phyloP scores from a whole-genome alignment of 2,329 filamentous ascomycete genomes.

The Lasiodiplodia gonubiensis region DNA sequence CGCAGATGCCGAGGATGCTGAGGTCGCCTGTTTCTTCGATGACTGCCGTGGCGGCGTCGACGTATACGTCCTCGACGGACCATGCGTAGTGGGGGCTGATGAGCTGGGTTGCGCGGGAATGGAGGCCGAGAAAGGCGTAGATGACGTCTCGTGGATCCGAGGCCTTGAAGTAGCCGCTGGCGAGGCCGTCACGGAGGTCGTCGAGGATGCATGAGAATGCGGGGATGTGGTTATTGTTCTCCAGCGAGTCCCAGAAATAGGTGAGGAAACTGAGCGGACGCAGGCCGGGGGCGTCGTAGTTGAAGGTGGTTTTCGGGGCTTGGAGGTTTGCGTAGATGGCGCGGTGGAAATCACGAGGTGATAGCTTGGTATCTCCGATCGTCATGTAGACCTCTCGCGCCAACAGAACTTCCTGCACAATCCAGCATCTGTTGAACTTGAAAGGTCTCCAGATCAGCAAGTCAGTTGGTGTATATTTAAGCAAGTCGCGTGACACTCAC shows the following conservation, averaged over 20 bases:
- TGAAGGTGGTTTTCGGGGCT: not conserved
- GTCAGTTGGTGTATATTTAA: not conserved
- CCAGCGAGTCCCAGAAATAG: not conserved
- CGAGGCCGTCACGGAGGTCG: not conserved
- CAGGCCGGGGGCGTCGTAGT: not conserved
- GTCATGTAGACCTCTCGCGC: constrained; percentile 16
- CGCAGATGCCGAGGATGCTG: constrained; percentile 6
- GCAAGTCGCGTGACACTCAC: constrained; percentile 1
- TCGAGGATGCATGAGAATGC: not conserved
- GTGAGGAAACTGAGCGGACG: not conserved
- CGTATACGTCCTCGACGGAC: not conserved
- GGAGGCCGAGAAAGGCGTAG: constrained; percentile 12
- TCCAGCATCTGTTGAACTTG: constrained; percentile 21
- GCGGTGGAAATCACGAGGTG: constrained; percentile 6
- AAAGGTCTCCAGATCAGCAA: not conserved
- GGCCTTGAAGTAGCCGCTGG: not conserved
- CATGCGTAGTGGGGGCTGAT: constrained; percentile 5
- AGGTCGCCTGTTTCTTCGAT: constrained; percentile 1
- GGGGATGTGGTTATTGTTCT: not conserved
- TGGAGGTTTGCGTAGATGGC: not conserved
- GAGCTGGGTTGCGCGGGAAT: not conserved
- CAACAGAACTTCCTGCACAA: constrained; percentile 20
- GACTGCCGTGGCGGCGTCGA: not conserved
- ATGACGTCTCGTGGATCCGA: not conserved
- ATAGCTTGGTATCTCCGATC: not conserved